Evolutionary conservation across 257 asterid species (phyloP).

Genomic region (Henckelia pumila): DNA sequence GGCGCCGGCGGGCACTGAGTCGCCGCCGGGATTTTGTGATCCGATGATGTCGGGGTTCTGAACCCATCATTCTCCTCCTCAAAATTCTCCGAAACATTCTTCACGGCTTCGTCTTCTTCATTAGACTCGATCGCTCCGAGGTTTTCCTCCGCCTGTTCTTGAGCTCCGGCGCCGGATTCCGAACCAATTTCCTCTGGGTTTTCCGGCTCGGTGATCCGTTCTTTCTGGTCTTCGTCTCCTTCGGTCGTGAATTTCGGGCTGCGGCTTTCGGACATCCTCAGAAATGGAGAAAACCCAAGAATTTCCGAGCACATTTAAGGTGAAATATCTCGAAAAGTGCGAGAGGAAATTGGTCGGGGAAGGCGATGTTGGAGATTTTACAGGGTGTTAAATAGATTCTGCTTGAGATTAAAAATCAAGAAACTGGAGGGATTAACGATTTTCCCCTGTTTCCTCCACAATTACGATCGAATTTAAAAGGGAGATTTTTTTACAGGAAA

Average conservation of each 20-base stretch:
- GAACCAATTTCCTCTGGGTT: constrained; percentile 4
- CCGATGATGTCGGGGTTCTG: constrained; percentile 60
- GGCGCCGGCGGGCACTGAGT: constrained; percentile 79
- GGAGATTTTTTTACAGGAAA: constrained; percentile 27
- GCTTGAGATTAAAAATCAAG: constrained; percentile 17
- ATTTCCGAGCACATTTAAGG: constrained; percentile 44
- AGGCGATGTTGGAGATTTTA: not conserved
- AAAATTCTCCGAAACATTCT: not conserved
- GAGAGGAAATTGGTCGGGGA: constrained; percentile 1
- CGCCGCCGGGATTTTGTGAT: constrained; percentile 46
- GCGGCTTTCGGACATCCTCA: constrained; percentile 26
- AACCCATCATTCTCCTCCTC: constrained; percentile 43
- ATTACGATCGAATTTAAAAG: constrained; percentile 14
- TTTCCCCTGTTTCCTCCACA: not conserved
- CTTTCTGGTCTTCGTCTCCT: constrained; percentile 3
- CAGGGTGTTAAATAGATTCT: constrained; percentile 21
- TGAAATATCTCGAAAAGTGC: not conserved
- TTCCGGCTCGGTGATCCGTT: constrained; percentile 7
- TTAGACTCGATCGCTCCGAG: not conserved
- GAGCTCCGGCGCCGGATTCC: not conserved
- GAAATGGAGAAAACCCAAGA: constrained; percentile 19
- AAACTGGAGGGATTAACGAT: constrained; percentile 12
- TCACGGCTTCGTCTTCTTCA: constrained; percentile 3
- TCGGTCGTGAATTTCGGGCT: constrained; percentile 9
- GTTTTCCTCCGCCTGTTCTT: constrained; percentile 1